Evolutionary conservation across 768 basidiomycete species (phyloP), one percentile per base, ranked within the genome.

Genomic region (Neoboletus magnificus): DNA sequence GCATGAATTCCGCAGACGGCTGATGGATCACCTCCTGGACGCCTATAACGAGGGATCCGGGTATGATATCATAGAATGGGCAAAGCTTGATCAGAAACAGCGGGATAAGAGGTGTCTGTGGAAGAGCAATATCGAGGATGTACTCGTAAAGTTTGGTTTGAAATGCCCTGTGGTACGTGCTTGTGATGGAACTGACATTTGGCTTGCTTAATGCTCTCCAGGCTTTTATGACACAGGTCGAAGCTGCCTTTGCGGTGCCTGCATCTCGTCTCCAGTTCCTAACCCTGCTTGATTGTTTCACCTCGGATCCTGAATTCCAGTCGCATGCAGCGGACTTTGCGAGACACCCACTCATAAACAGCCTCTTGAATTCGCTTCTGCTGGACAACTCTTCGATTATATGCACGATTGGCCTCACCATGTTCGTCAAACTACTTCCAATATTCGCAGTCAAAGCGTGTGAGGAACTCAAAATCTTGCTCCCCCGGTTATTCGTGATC

Each of bases 61-160:
- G 3, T 79, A 82, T 42, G 91, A 93, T 65, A 77, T 84, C 30
- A 66, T 93, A 35, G 91, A 92, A 62, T 87, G 86, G 83, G 84
- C 85, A 15, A 81, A 79, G 41, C 71, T 91, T 52, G 82, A 85
- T 63, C 76, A 78, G 58, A 79, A 78, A 23, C 81, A 89, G 62
- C 79, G 85, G 48, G 80, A 81, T 52, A 79, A 77, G 64, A 77
- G 79, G 60, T 75, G 77, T 15, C 74, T 79, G 27, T 93, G 91
- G 91, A 92, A 91, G 70, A 70, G 73, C 29, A 93, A 90, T 66
- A 73, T 93, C 56, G 89, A 92, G 66, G 86, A 89, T 61, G 79
- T 89, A 20, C 75, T 93, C 40, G 75, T 90, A 39, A 79, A 74
- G 50, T 86, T 82, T 64, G 89, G 84, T 45, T 66, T 83, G 54